Evolutionary conservation across 768 basidiomycete genomes (phyloP).

Genomic region (Suillus occidentalis): DNA sequence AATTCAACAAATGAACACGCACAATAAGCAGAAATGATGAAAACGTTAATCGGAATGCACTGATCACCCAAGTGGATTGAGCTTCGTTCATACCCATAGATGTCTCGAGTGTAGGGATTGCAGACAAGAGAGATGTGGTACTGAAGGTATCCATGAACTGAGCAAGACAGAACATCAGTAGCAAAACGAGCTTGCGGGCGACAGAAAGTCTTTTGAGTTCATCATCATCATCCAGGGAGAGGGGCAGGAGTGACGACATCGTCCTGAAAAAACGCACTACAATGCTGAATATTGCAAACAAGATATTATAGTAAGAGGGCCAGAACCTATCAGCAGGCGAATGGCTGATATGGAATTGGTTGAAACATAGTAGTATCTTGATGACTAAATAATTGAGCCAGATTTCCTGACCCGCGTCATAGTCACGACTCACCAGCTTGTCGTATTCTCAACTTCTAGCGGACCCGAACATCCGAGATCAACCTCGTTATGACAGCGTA

Average conservation of each 20-base stretch:
- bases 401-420: too few species aligned
- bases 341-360: background rate
- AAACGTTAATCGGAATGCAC: conserved; percentile 43
- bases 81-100: conserved; percentile 20
- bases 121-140: conserved; percentile 39
- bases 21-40: conserved; percentile 37
- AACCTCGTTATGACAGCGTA: too few species aligned
- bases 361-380: too few species aligned
- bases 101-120: conserved; percentile 35
- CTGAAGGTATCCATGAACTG: conserved; percentile 46
- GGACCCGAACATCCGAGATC: too few species aligned
- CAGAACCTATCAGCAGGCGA: background rate
- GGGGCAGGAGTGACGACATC: conserved; percentile 7
- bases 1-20: background rate
- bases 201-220: conserved; percentile 18
- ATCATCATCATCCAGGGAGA: conserved; percentile 6
- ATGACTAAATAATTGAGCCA: too few species aligned
- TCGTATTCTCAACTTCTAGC: too few species aligned
- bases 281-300: background rate
- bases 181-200: conserved; percentile 29
- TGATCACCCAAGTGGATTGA: conserved; percentile 40
- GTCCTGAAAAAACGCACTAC: background rate
- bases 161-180: conserved; percentile 40
- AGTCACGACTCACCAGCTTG: too few species aligned
- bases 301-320: background rate